Conservation (phyloP, 177 flowering plant species). For the Vitis hybrid region DNA sequence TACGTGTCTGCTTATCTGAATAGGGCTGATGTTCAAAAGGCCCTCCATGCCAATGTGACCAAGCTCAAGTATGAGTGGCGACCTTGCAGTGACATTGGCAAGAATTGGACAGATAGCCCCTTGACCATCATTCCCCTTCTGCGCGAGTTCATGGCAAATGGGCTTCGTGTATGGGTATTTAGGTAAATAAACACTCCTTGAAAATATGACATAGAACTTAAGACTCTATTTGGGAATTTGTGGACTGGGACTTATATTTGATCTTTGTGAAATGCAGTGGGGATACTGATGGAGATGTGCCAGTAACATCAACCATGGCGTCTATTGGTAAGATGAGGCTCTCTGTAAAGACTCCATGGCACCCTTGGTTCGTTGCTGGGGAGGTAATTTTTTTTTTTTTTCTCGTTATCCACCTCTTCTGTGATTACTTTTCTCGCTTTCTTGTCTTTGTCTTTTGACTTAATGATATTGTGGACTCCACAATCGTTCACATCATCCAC, state of each 20-base stretch:
- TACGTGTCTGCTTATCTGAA: slow-evolving; percentile 57
- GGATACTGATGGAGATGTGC: slow-evolving; percentile 66
- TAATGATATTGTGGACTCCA: neutral
- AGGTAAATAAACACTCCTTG: slow-evolving; percentile 35
- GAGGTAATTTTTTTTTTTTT: slow-evolving; percentile 37
- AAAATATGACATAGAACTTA: no score
- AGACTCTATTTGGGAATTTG: no score
- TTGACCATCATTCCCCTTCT: slow-evolving; percentile 44
- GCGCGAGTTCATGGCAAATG: slow-evolving; percentile 44
- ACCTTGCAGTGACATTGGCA: slow-evolving; percentile 47
- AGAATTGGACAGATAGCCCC: slow-evolving; percentile 44
- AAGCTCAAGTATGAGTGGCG: slow-evolving; percentile 48
- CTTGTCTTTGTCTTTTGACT: neutral
- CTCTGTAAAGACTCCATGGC: slow-evolving; percentile 36
- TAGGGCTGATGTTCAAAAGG: slow-evolving; percentile 54
- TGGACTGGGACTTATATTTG: neutral
- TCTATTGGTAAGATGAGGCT: slow-evolving; percentile 54
- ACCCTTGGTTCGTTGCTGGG: slow-evolving; percentile 41
- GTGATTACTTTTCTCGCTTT: neutral
- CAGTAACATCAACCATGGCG: slow-evolving; percentile 62
- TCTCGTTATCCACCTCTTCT: neutral
- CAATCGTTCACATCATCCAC: neutral
- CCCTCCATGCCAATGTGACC: slow-evolving; percentile 73
- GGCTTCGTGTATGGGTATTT: slow-evolving; percentile 60
- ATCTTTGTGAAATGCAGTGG: slow-evolving; percentile 47